Evolutionary conservation across 306 rosid genomes (phyloP).

Genomic region (Malus orientalis): DNA sequence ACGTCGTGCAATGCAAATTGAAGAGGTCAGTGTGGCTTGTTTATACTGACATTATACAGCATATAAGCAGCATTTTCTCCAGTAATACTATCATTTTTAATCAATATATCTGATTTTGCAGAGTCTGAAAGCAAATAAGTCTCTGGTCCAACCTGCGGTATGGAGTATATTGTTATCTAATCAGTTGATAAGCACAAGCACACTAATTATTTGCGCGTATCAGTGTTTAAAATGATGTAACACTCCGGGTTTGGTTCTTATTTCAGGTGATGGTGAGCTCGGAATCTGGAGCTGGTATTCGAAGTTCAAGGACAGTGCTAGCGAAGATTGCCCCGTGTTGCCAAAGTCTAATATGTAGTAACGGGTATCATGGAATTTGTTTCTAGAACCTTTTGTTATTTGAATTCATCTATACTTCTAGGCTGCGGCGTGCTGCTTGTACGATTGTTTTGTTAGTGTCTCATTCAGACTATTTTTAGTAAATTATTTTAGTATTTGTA

Average conservation of each 20-base stretch:
- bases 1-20: constrained; percentile 84
- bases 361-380: too few relatives aligned
- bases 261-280: constrained; percentile 94
- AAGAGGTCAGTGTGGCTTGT: constrained; percentile 50
- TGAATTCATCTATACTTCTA: neutral
- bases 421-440: neutral
- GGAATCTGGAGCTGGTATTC: constrained; percentile 86
- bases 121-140: constrained; percentile 63
- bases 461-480: too few relatives aligned
- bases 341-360: constrained; percentile 28
- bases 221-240: constrained; percentile 2
- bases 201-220: neutral
- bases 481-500: too few relatives aligned
- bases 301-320: constrained; percentile 75
- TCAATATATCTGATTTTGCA: constrained; percentile 22
- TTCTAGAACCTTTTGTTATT: too few relatives aligned
- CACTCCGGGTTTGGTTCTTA: neutral
- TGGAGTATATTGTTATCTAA: constrained; percentile 13
- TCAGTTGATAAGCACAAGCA: neutral
- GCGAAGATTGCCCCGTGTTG: constrained; percentile 63
- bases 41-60: neutral
- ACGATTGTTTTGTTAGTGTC: neutral
- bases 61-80: constrained; percentile 4
- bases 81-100: constrained; percentile 21
- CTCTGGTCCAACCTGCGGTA: constrained; percentile 82